Evolutionary conservation across 1,139 yeast species (phyloP), one percentile per base, ranked within the genome.

Genomic region (Candida sp.): DNA sequence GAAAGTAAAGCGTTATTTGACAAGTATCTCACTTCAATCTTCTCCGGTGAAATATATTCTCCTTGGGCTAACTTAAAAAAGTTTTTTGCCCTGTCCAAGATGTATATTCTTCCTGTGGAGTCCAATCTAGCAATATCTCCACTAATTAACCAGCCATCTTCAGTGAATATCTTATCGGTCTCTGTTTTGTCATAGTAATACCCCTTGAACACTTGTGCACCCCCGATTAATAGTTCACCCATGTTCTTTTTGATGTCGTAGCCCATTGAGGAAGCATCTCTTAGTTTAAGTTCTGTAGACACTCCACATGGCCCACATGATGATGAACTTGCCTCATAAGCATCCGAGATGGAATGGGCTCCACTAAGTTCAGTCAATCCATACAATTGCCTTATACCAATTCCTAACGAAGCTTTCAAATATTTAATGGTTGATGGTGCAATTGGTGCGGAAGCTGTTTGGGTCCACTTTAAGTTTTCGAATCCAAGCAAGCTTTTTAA

Each of bases 191-290:
- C 53, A 43, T 52, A 55, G 48, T 45, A 61, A 27, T 64, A 64
- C 9, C 57, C 57, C 9, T 43, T 43, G 48, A 61, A 61, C 34
- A 62, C 55, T 41, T 56, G 61, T 2, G 64, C 60, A 1, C 68
- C 68, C 27, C 66, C 48, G 25, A 62, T 51, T 39, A 61, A 49
- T 35, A 64, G 44, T 43, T 64, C 68, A 34, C 65, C 65, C 23
- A 55, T 59, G 19, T 53, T 51, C 22, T 49, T 44, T 5, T 53
- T 47, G 36, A 77, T 67, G 32, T 33, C 42, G 44, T 60, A 60
- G 35, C 58, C 58, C 63, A 60, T 58, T 30, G 53, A 56, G 15
- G 61, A 57, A 22, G 52, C 51, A 48, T 81, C 87, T 48, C 77
- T 69, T 27, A 64, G 49, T 30, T 53, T 54, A 43, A 60, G 50